Evolutionary conservation across 164 flowering plant species (phyloP), one percentile per base, ranked within the genome.

Genomic region (Vitis labrusca): DNA sequence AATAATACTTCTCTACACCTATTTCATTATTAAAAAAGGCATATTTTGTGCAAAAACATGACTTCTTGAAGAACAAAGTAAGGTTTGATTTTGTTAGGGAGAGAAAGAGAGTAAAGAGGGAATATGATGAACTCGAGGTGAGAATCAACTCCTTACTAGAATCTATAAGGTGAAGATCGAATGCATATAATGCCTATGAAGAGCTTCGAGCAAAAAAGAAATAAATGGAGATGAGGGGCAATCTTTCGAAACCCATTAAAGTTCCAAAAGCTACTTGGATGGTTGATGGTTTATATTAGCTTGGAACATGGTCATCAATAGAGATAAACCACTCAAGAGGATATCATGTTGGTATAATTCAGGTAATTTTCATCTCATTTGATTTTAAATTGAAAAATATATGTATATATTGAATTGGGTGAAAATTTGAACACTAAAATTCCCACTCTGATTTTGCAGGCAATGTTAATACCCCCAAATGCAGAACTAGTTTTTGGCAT

Each of bases 251-350:
- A 55, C 70, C 74, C 4, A 32, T 86, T 10, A 86, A 88, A 71
- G 84, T 87, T 58, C 85, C 85, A 1, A 94, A 87, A 79, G 98
- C 97, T 13, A 94, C 95, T 72, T 94, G 97, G 97, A 94, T 94
- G 98, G 81, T 92, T 14, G 98, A 92, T 81, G 93, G 95, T 7
- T 81, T 91, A 66, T 93, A 91, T 51, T 94, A 97, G 97, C 92
- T 92, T 23, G 97, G 98, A 57, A 88, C 92, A 10, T 94, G 95
- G 98, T 72, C 84, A 9, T 84, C 89, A 10, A 85, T 80, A 5
- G 92, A 83, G 61, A 30, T 68, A 30, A 92, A 88, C n/a, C 95
- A 94, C 71, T 85, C 97, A 3, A 82, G 85, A 78, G 97, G 19
- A 1, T 93, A 94, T 72, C 98, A 94, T 73, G 92, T 89, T 30